Evolutionary conservation across 2,329 filamentous ascomycete genomes (phyloP), one percentile per base, ranked within the genome.

Genomic region (Neopestalotiopsis sp.): DNA sequence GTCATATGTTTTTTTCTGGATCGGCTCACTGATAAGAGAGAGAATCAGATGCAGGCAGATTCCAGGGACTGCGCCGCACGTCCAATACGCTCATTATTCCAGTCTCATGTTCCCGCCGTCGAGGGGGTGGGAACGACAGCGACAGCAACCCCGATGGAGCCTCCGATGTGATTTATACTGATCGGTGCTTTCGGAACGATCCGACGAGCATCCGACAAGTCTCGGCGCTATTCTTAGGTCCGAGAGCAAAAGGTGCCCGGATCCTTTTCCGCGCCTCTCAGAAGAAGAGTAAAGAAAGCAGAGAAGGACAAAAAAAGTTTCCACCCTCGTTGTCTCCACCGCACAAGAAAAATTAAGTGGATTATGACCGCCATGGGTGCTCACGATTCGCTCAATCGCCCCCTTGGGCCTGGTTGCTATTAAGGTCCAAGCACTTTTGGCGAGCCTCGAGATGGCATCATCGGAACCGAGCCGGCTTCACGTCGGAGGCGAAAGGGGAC

Each of bases 391-490:
- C 61, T 30, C 20, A 49, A 30, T 4, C 34, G 34, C 20, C 30
- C n/a, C 38, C 34, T 38, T 38, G 45, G 45, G 45, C 45, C 20
- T 52, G 5, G 7, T 52, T 4, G 59, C 28, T 34, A 62, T 40
- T 34, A 40, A 14, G n/a, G 17, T 52, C 45, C 45, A n/a, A 52
- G 45, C 45, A 52, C 45, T 28, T 52, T 10, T 52, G 40, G 20
- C 61, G 42, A 52, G 40, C 20, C 14, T 64, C 61, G 40, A 64
- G 61, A 64, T 64, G 61, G n/a, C 38, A 52, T 52, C 45, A 52
- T 52, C 45, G 45, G 45, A 52, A 52, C 45, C 45, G 45, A 52
- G 45, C n/a, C 45, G 45, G 45, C 1, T 52, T n/a, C 10, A 20
- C 5, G 45, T 52, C 45, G 45, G 45, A 20, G 45, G 45, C n/a